Evolutionary conservation across 495 filamentous ascomycete genomes (phyloP), one percentile per base, ranked within the genome.

Genomic region (Sporormia fimetaria): DNA sequence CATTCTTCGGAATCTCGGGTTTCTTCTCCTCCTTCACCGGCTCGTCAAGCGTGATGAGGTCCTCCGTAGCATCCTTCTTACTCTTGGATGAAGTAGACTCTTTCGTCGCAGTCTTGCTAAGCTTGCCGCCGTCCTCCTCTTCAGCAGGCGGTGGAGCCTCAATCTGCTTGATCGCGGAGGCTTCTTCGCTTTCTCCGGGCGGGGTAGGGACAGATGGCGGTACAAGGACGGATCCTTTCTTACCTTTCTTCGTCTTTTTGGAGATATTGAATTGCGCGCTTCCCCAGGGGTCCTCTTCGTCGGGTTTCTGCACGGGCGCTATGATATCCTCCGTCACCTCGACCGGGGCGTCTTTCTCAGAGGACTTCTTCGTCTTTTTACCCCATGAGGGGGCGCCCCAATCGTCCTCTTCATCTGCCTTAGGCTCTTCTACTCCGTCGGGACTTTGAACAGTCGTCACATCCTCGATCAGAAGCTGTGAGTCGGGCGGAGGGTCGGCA

Each of bases 361-460:
- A 45, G 4, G 18, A 22, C 33, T 41, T 50, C 38, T 55, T 55
- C 4, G n/a, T 49, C 29, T 55, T 55, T 6, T 21, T 42, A 16
- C 42, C 37, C 52, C 49, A 52, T 25, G 44, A 57, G 10, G 41
- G 34, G 20, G 37, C 26, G 1, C 40, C 49, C 21, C 26, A 53
- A 12, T 58, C 54, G 23, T 57, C 57, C 23, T 58, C 60, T 16
- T 37, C 52, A 21, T 50, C 43, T 12, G 50, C 47, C 22, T 47
- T 52, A 1, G 60, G 58, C 43, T 63, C 60, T 17, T 60, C 55
- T 5, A 63, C 47, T 23, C 40, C 53, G 24, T 54, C 59, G 4
- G 57, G 54, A 3, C 32, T 34, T 44, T 54, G 45, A 17, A 55
- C 32, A 9, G 12, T 12, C 2, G 47, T 29, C 2, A 24, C 24